Base-by-base conservation (phyloP, 768 basidiomycete species). In the Austroboletus festivus region DNA sequence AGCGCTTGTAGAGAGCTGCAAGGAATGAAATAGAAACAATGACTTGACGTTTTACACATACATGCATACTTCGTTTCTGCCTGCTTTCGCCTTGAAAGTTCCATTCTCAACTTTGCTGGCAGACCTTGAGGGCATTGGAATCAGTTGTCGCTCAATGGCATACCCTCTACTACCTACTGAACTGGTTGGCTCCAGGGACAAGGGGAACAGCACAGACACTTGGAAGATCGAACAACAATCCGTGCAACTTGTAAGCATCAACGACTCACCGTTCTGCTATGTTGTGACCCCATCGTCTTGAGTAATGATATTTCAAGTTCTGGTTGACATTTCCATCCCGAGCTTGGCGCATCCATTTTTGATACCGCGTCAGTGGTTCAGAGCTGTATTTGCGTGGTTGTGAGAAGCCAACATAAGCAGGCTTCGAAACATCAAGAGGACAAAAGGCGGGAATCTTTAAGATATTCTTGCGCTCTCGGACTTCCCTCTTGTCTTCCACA, bases 131-230 rank as follows among this genome's bases (percentile, higher is more conserved):
- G 15, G 21, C 3, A 11, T 44, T 41, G 44, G 18, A 49, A 46
- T 24, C 7, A 48, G 31, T 38, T 19, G 16, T 18, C 26, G 13
- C n/a, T n/a, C 9, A 4, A 20, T 2, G 34, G 13, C 22, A 42
- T 34, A 23, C 26, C 11, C 24, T 52, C 56, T 6, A 47, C 72
- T 48, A 47, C 72, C 47, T 49, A 83, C 83, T 71, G 52, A 60
- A 60, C 50, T 83, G 82, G 52, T 77, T 73, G 13, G 83, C 80
- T 49, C 65, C 61, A 1, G 77, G 68, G 39, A 57, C 54, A 26
- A 87, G 48, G 1, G 85, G 85, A 12, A 89, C 71, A 28, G 73
- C 77, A 9, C 72, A 71, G 11, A 79, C 77, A 23, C 83, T 82
- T 6, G 41, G 12, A 21, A 42, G 35, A 16, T 41, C 23, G 13